phyloP scores from a whole-genome alignment of 129 eudicot species.

The Glebionis coronaria region DNA sequence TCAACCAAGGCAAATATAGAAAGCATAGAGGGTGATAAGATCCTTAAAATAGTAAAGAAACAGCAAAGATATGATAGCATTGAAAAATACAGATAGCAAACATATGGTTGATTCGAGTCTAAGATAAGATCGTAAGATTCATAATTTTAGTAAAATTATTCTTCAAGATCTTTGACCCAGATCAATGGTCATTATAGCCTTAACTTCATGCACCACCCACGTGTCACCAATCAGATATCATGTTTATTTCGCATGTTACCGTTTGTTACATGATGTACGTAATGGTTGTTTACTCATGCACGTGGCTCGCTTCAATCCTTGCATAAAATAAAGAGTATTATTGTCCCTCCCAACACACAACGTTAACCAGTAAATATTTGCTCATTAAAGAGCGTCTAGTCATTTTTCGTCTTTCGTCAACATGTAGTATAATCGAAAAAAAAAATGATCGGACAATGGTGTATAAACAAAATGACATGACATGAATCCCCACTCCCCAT shows the following conservation, averaged over 20 bases:
- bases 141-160: constrained; percentile 3
- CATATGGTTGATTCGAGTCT: constrained; percentile 20
- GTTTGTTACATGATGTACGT: constrained; percentile 13
- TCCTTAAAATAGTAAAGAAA: constrained; percentile 11
- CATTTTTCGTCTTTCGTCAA: too few species aligned
- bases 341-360: background rate
- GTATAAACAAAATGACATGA: too few species aligned
- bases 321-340: background rate
- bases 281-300: constrained; percentile 2
- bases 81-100: background rate
- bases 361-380: background rate
- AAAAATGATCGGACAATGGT: too few species aligned
- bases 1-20: constrained; percentile 12
- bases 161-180: constrained; percentile 28
- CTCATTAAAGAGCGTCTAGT: background rate
- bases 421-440: too few species aligned
- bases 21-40: constrained; percentile 18
- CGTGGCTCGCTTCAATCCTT: constrained; percentile 27
- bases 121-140: constrained; percentile 17
- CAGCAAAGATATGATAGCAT: background rate
- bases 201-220: constrained; percentile 19
- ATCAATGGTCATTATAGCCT: constrained; percentile 1
- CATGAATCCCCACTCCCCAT: too few species aligned
- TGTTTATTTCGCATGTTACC: constrained; percentile 19
- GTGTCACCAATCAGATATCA: constrained; percentile 18